Conservation (phyloP, 2,329 filamentous ascomycete genomes). For the Aspergillus caelatus region DNA sequence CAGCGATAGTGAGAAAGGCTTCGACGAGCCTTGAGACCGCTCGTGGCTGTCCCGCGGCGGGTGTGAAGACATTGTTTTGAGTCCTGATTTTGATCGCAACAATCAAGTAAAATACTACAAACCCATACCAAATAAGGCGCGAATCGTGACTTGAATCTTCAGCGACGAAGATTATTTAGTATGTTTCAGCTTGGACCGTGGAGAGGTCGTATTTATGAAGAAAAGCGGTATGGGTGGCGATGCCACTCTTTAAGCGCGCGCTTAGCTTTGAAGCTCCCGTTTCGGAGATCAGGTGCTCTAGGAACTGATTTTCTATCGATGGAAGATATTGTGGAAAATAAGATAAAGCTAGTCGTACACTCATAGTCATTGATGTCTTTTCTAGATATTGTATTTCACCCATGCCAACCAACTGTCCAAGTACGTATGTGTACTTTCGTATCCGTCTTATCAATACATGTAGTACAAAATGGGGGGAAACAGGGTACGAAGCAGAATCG, state of each 20-base stretch:
- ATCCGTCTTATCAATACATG: conserved; percentile 27
- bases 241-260: conserved; percentile 22
- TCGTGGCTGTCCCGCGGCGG: conserved; percentile 10
- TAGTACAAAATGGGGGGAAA: conserved; percentile 21
- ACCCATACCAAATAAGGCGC: neutral
- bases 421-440: conserved; percentile 17
- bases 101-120: neutral
- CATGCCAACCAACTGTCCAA: conserved; percentile 21
- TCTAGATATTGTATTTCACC: conserved; percentile 26
- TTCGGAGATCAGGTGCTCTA: neutral
- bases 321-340: neutral
- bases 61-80: conserved; percentile 18
- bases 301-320: neutral
- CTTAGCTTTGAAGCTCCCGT: conserved; percentile 12
- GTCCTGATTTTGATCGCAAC: neutral
- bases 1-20: conserved; percentile 47
- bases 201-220: neutral
- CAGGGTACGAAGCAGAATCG: conserved; percentile 10
- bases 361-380: conserved; percentile 33
- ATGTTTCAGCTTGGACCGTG: neutral
- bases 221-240: conserved; percentile 18
- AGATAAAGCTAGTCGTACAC: conserved; percentile 31
- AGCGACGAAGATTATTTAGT: neutral
- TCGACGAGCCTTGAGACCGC: conserved; percentile 21
- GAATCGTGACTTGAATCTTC: neutral